A percentile compares a stretch with the other conserved stretches of the same genome.
These are phyloP conservation scores for Zygosaccharomyces pseudobailii DNA, from an alignment of 1,139 yeast genomes.

Conservation along the genomic window DNA sequence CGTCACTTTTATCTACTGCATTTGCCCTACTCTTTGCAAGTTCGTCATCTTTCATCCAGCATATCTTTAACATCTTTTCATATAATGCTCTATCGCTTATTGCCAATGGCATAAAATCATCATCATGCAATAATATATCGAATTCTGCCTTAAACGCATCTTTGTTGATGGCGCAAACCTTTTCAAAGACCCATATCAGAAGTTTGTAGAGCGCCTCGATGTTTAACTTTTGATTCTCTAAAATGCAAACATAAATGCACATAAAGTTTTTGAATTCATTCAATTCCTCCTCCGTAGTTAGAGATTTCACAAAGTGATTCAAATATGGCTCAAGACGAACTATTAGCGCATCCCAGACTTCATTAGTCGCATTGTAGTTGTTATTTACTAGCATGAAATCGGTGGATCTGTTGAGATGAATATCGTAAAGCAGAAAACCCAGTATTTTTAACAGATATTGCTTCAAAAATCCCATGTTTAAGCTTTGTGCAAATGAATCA, in stretches of 20 bases:
- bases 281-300: conserved; percentile 38
- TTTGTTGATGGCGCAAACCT: conserved; percentile 54
- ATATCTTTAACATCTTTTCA: conserved; percentile 54
- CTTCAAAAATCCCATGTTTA: conserved; percentile 39
- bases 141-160: conserved; percentile 60
- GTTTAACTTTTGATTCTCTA: conserved; percentile 67
- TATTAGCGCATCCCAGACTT: conserved; percentile 70
- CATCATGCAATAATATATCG: conserved; percentile 59
- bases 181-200: conserved; percentile 54
- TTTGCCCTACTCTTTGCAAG: conserved; percentile 40
- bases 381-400: conserved; percentile 53
- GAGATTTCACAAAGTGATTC: conserved; percentile 34
- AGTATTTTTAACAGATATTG: conserved; percentile 58
- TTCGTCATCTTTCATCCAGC: conserved; percentile 60
- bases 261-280: conserved; percentile 51
- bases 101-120: conserved; percentile 83
- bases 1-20: conserved; percentile 30
- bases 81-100: conserved; percentile 58
- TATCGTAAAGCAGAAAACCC: conserved; percentile 77
- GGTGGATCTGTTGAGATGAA: conserved; percentile 54
- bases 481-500: conserved; percentile 25
- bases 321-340: conserved; percentile 54
- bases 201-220: conserved; percentile 59
- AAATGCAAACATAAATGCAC: conserved; percentile 69
- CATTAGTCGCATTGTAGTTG: conserved; percentile 54